phyloP scores from a whole-genome alignment of 2,329 filamentous ascomycete genomes.

The Ophiocordyceps unilateralis region DNA sequence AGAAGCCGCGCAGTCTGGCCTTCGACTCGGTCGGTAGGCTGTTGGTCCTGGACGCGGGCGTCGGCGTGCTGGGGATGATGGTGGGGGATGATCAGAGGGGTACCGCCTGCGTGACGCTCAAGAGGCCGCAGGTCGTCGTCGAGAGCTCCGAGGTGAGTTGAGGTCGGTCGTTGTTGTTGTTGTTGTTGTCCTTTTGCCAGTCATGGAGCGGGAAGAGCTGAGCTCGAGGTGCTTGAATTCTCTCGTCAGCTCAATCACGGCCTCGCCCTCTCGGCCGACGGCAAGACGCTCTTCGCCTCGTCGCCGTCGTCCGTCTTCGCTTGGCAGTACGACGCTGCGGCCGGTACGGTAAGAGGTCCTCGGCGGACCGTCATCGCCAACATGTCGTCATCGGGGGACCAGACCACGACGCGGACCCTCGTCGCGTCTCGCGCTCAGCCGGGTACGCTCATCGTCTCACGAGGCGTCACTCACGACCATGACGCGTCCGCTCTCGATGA shows the following conservation, averaged over 20 bases:
- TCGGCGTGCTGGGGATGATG: constrained; percentile 22
- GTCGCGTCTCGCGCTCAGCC: background rate
- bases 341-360: background rate
- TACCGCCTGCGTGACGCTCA: background rate
- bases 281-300: background rate
- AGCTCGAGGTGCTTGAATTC: background rate
- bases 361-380: background rate
- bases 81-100: constrained; percentile 12
- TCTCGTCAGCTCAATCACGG: background rate
- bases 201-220: too few species aligned
- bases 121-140: background rate
- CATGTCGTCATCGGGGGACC: background rate
- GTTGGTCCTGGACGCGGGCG: constrained; percentile 14
- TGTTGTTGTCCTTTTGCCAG: too few species aligned
- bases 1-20: constrained; percentile 18
- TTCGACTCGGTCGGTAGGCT: constrained; percentile 28
- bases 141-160: background rate
- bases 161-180: too few species aligned
- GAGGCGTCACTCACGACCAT: background rate
- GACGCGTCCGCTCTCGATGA: too few species aligned
- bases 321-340: background rate
- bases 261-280: background rate
- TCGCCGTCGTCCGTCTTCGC: background rate
- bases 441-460: background rate
- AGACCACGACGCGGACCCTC: background rate